Evolutionary conservation across 371 early-diverging fungal species (phyloP).

Genomic region (Chytridium lagenaria): DNA sequence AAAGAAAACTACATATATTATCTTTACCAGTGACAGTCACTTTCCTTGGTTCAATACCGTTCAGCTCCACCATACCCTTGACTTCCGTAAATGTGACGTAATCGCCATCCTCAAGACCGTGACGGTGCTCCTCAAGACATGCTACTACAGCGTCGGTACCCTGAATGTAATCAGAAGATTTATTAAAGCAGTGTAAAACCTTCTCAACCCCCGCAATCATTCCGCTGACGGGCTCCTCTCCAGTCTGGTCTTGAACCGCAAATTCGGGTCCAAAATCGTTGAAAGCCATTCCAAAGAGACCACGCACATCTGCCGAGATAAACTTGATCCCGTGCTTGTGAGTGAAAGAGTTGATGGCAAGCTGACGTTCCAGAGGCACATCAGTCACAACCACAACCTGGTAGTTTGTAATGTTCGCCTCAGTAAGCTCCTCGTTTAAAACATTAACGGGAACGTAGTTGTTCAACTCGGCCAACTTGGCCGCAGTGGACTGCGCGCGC

Average conservation of each 20-base stretch:
- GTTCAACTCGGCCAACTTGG: constrained; percentile 95
- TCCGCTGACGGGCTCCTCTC: constrained; percentile 92
- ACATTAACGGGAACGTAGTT: constrained; percentile 95
- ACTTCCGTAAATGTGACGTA: constrained; percentile 93
- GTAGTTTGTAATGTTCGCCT: constrained; percentile 73
- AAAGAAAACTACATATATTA: constrained; percentile 24
- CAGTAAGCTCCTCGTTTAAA: constrained; percentile 77
- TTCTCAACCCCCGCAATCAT: constrained; percentile 90
- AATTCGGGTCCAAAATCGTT: constrained; percentile 97
- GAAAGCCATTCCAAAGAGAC: constrained; percentile 96
- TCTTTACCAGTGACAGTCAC: constrained; percentile 75
- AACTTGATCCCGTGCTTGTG: constrained; percentile 88
- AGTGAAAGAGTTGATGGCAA: constrained; percentile 89
- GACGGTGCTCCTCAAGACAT: constrained; percentile 94
- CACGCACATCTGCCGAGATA: constrained; percentile 90
- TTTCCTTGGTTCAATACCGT: constrained; percentile 79
- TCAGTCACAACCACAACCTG: constrained; percentile 92
- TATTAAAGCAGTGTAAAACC: constrained; percentile 41
- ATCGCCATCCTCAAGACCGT: constrained; percentile 97
- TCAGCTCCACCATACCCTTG: constrained; percentile 90
- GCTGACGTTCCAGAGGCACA: constrained; percentile 73
- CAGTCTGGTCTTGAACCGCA: constrained; percentile 89
- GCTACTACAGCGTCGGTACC: constrained; percentile 91
- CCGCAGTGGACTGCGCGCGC: constrained; percentile 79
- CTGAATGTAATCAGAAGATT: constrained; percentile 36